Base-by-base conservation (phyloP, 306 rosid species). In the Casuarina cunninghamiana region DNA sequence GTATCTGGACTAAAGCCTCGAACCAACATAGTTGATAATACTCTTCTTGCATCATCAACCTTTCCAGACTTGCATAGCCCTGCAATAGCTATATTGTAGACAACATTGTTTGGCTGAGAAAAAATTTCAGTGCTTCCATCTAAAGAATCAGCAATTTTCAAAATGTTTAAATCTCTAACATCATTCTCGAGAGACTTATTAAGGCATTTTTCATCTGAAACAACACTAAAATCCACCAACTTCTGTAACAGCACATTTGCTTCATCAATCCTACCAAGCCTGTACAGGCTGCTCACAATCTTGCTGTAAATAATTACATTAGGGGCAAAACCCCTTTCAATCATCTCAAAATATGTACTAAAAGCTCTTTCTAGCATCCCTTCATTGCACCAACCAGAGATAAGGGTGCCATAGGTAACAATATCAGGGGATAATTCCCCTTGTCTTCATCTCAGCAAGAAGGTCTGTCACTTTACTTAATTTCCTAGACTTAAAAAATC, bases 331-430 rank as follows among this genome's bases (percentile, higher is more conserved):
- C 97, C 97, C 53, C 73, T 83, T 67, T 69, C 81, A 61, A 89
- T 84, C 98, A 94, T 92, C 82, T 92, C 93, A 79, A 77, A 86
- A 81, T 90, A 94, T 61, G 80, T 51, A 53, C 74, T 75, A 66
- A 90, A 84, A 69, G 98, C 97, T 84, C 86, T 89, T 72, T 83
- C 90, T 51, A 92, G 69, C 89, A 75, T 87, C 65, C 90, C 90
- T 87, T 92, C 92, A 62, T 84, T 73, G 48, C 97, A 94, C 98
- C 95, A 90, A 80, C 98, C 97, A 76, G 92, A 68, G 65, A 94
- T 89, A 45, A 94, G 90, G 77, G 91, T 75, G 58, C 97, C 98
- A 76, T 89, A 88, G 77, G 97, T 92, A 77, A 90, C 82, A 69
- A 77, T 73, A 82, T 82, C 82, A 15, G 92, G 92, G 74, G 93